A percentile compares a stretch with the other conserved stretches of the same genome.
phyloP scores from a whole-genome alignment of 108 stramenopile genomes.

The Fistulifera pelliculosa region DNA sequence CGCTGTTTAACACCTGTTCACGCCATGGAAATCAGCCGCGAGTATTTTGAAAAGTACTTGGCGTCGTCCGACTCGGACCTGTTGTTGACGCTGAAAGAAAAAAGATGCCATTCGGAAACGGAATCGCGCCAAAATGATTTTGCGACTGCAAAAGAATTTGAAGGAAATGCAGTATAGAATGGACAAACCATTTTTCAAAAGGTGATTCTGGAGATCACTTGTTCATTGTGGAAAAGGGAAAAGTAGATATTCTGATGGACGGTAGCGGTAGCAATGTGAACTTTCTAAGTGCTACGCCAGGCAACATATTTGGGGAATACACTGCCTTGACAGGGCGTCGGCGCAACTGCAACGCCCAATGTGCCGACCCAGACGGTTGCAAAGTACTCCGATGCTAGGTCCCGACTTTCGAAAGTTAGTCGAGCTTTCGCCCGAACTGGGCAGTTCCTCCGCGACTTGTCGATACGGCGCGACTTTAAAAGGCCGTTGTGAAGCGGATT shows the following conservation, averaged over 20 bases:
- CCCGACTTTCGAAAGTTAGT: conserved; percentile 51
- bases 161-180: conserved; percentile 20
- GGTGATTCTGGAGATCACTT: conserved; percentile 39
- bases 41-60: conserved; percentile 83
- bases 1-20: conserved; percentile 75
- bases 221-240: conserved; percentile 44
- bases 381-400: conserved; percentile 38
- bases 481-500: conserved; percentile 56
- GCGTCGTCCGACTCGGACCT: conserved; percentile 33
- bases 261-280: conserved; percentile 35
- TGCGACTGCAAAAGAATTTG: conserved; percentile 60
- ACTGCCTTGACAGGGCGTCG: conserved; percentile 44
- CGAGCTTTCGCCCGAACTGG: conserved; percentile 34
- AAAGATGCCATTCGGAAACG: conserved; percentile 76
- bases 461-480: conserved; percentile 76
- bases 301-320: conserved; percentile 70
- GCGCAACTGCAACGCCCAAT: conserved; percentile 49
- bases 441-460: conserved; percentile 49
- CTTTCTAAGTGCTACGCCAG: conserved; percentile 44
- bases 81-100: conserved; percentile 47
- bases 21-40: conserved; percentile 75
- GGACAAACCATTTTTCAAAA: conserved; percentile 41
- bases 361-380: conserved; percentile 40
- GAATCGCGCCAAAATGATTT: conserved; percentile 69
- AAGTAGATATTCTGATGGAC: conserved; percentile 27